These are phyloP conservation scores for Termitomyces sp. DNA, from an alignment of 768 basidiomycete species.

Conservation along the genomic window DNA sequence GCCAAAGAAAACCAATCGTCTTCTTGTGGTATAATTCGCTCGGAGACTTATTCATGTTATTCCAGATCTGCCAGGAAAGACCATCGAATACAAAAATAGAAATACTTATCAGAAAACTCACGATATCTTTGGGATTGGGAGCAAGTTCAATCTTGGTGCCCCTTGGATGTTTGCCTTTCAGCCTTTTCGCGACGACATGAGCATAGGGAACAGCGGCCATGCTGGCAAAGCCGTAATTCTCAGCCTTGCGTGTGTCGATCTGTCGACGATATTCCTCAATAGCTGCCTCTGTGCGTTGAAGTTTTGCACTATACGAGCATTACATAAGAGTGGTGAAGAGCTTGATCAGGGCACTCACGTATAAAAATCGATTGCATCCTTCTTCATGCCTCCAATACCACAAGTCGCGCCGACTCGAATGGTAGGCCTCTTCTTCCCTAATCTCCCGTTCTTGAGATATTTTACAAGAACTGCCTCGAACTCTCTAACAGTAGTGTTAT, in stretches of 20 bases:
- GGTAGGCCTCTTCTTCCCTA: constrained; percentile 77
- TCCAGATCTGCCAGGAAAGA: constrained; percentile 62
- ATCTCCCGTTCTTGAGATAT: constrained; percentile 79
- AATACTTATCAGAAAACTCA: constrained; percentile 26
- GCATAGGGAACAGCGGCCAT: constrained; percentile 87
- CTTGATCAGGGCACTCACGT: constrained; percentile 47
- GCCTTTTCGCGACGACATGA: constrained; percentile 73
- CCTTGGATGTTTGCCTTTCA: constrained; percentile 64
- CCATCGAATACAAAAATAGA: constrained; percentile 8
- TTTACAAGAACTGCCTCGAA: constrained; percentile 85
- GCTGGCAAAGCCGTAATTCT: constrained; percentile 89
- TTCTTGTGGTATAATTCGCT: constrained; percentile 61
- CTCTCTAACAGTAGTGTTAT: constrained; percentile 91
- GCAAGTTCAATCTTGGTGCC: constrained; percentile 69
- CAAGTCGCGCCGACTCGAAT: constrained; percentile 74
- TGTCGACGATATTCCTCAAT: constrained; percentile 69
- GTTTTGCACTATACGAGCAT: constrained; percentile 33
- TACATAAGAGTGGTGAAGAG: not conserved
- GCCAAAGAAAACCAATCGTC: constrained; percentile 70
- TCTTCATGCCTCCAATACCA: constrained; percentile 79
- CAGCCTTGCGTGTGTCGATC: constrained; percentile 70
- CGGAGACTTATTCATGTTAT: constrained; percentile 75
- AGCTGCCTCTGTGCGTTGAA: constrained; percentile 64
- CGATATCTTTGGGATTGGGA: constrained; percentile 87
- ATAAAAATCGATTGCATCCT: constrained; percentile 92